Evolutionary conservation across 108 stramenopile genomes (phyloP).

Genomic region (Nitzschia sp.): DNA sequence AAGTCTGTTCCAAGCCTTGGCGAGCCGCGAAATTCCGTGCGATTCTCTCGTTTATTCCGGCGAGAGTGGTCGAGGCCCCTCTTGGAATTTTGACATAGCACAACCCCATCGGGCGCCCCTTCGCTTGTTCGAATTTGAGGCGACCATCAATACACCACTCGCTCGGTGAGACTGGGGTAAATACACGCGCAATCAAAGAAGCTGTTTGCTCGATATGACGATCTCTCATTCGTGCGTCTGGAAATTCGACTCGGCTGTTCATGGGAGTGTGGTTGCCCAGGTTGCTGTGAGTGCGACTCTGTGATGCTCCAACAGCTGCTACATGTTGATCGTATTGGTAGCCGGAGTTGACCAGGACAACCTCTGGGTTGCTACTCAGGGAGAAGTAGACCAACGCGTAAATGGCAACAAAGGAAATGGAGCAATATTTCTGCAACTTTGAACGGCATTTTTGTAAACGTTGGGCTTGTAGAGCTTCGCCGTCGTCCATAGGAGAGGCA

Average conservation of each 20-base stretch:
- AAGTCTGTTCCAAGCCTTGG: background rate
- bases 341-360: background rate
- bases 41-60: slow-evolving; percentile 24
- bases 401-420: slow-evolving; percentile 2
- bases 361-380: slow-evolving; percentile 15
- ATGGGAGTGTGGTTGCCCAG: background rate
- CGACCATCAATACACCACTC: slow-evolving; percentile 23
- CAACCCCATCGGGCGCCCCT: slow-evolving; percentile 30
- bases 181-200: slow-evolving; percentile 14
- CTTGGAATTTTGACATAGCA: slow-evolving; percentile 32
- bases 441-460: background rate
- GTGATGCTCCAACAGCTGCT: too few species aligned
- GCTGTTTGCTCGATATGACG: slow-evolving; percentile 2
- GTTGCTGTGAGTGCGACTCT: background rate
- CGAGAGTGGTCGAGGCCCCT: slow-evolving; percentile 14
- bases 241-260: background rate
- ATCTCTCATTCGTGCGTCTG: background rate
- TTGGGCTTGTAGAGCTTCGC: background rate
- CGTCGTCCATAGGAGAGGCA: slow-evolving; percentile 8
- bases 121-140: slow-evolving; percentile 23
- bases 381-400: slow-evolving; percentile 5
- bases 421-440: background rate
- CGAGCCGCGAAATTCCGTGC: slow-evolving; percentile 29
- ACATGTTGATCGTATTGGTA: background rate
- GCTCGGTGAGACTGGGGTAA: slow-evolving; percentile 5